Evolutionary conservation across 176 grass and related monocot species (phyloP), one percentile per base, ranked within the genome.

Genomic region (Triticum turgidum): DNA sequence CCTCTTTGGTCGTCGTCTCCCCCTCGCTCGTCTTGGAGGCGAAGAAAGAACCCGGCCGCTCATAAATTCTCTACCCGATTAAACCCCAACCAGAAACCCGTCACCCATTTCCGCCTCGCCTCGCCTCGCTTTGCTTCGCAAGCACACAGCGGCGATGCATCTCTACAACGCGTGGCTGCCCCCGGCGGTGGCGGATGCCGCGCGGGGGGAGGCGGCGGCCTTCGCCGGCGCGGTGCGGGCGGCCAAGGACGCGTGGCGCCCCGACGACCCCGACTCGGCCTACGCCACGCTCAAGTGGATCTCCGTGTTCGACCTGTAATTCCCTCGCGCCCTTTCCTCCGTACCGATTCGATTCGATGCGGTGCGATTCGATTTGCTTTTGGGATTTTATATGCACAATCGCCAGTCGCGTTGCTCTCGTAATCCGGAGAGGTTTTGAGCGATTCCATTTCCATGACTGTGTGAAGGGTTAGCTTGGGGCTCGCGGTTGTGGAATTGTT

Each of bases 91-190:
- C 38, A 33, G 27, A 45, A 77, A 70, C 78, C 62, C 38, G 81
- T 62, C 49, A 49, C 64, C 71, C 82, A 29, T 67, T 24, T 37
- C 47, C 49, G 32, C 7, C 56, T 44, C 25, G 3, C 7, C 56
- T 44, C 25, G 3, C 12, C 29, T 44, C 42, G 42, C 9, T 44
- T 44, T 11, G 42, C 42, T 11, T 6, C 41, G 25, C 63, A 17
- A 34, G 29, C 62, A 56, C 77, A 9, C 71, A 20, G 47, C 30
- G 22, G 24, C 7, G 83, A 98, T 98, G 96, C 96, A 98, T 87
- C 96, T 98, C 65, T 95, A 94, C 91, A 98, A 98, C 93, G 88
- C 90, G 27, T 98, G 96, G 96, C 88, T 98, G 78, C 96, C 96
- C 69, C 93, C 91, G 79, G 14, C 82, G 69, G 91, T 95, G 76